phyloP scores from a whole-genome alignment of 441 rosid species.

The Jatropha multifida region DNA sequence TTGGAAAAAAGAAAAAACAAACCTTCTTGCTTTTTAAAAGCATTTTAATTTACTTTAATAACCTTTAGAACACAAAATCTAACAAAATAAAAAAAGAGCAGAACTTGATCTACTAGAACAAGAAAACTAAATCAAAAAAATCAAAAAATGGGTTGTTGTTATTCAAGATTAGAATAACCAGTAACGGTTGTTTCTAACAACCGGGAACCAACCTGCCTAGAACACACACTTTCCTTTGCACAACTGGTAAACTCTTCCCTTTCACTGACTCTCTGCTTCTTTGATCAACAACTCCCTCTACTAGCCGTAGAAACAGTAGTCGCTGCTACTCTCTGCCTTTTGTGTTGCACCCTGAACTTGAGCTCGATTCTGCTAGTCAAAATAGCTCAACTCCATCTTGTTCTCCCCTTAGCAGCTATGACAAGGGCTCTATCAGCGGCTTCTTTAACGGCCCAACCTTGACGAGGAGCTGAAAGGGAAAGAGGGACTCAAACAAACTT shows the following conservation, averaged over 20 bases:
- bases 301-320: constrained; percentile 15
- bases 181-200: too few relatives aligned
- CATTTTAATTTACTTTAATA: too few relatives aligned
- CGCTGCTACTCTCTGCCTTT: constrained; percentile 40
- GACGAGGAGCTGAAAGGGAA: constrained; percentile 48
- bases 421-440: constrained; percentile 83
- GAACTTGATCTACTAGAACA: too few relatives aligned
- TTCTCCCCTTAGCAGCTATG: constrained; percentile 75
- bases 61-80: too few relatives aligned
- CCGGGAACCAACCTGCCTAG: too few relatives aligned
- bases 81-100: too few relatives aligned
- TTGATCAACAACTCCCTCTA: constrained; percentile 43
- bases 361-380: constrained; percentile 66
- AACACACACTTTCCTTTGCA: constrained; percentile 33
- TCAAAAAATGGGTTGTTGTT: too few relatives aligned
- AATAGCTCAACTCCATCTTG: constrained; percentile 92
- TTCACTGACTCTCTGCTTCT: constrained; percentile 67
- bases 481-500: constrained; percentile 47
- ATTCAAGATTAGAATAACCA: too few relatives aligned
- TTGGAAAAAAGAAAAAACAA: too few relatives aligned
- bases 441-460: constrained; percentile 67
- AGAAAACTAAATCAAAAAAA: too few relatives aligned
- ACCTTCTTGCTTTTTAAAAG: too few relatives aligned
- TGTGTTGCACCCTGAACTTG: constrained; percentile 68
- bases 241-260: constrained; percentile 58